Conservation (phyloP, 768 basidiomycete genomes). For the Psilocybe cubensis region DNA sequence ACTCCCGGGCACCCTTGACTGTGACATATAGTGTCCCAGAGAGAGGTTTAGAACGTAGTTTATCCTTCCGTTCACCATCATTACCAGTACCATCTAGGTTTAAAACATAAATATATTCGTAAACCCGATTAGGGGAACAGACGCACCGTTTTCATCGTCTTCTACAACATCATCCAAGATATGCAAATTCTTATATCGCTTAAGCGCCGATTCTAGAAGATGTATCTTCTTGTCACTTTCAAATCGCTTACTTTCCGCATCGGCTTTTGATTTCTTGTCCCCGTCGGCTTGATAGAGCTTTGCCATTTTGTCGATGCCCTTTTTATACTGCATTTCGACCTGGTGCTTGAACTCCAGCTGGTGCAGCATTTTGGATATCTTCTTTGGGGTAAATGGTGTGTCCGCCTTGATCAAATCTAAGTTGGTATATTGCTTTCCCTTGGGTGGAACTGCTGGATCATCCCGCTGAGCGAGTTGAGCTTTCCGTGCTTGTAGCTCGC, state of each 20-base stretch:
- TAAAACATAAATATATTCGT: neutral
- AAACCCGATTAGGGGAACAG: neutral
- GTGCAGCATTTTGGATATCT: slow-evolving; percentile 97
- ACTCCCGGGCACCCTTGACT: slow-evolving; percentile 87
- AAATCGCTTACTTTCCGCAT: slow-evolving; percentile 91
- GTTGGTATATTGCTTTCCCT: slow-evolving; percentile 75
- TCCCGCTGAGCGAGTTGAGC: slow-evolving; percentile 58
- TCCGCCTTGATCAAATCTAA: slow-evolving; percentile 97
- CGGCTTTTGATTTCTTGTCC: slow-evolving; percentile 92
- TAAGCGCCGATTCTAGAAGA: slow-evolving; percentile 87
- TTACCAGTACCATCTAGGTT: slow-evolving; percentile 51
- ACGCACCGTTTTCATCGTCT: slow-evolving; percentile 76
- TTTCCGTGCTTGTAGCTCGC: slow-evolving; percentile 82
- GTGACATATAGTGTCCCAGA: slow-evolving; percentile 92
- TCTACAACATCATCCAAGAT: slow-evolving; percentile 90
- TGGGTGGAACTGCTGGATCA: slow-evolving; percentile 50
- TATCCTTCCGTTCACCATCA: slow-evolving; percentile 89
- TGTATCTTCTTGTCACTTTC: slow-evolving; percentile 98
- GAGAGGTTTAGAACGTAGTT: slow-evolving; percentile 89
- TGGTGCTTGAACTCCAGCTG: slow-evolving; percentile 99
- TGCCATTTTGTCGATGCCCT: slow-evolving; percentile 99
- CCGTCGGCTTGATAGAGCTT: slow-evolving; percentile 96
- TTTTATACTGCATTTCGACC: slow-evolving; percentile 97
- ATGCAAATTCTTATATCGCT: slow-evolving; percentile 94
- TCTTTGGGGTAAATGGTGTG: slow-evolving; percentile 93